phyloP scores from a whole-genome alignment of 2,329 filamentous ascomycete species.

The Claviceps spartinae region DNA sequence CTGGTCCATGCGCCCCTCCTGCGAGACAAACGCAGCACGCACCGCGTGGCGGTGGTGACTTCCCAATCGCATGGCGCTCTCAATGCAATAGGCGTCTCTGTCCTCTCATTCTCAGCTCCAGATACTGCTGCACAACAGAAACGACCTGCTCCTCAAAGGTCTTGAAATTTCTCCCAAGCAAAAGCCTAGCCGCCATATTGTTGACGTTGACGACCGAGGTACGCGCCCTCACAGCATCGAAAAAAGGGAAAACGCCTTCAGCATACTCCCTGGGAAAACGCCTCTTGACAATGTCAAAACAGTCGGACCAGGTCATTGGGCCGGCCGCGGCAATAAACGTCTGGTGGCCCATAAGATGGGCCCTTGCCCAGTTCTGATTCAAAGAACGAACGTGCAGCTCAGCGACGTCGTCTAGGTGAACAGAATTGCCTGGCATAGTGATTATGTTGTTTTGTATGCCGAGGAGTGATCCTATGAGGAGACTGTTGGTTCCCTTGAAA shows the following conservation, averaged over 20 bases:
- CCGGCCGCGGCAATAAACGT: conserved; percentile 13
- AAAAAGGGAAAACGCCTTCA: conserved; percentile 9
- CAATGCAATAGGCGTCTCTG: neutral
- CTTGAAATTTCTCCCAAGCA: conserved; percentile 14
- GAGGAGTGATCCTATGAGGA: conserved; percentile 20
- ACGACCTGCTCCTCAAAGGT: conserved; percentile 17
- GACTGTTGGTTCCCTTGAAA: conserved; percentile 19
- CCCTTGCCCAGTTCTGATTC: conserved; percentile 7
- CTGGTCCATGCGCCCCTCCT: too few relatives aligned
- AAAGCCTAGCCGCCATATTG: conserved; percentile 12
- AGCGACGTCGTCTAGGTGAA: conserved; percentile 26
- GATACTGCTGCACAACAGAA: conserved; percentile 14
- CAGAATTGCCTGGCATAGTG: conserved; percentile 16
- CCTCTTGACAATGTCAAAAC: conserved; percentile 21
- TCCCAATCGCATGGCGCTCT: neutral
- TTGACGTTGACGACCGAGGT: conserved; percentile 1
- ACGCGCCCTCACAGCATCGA: neutral
- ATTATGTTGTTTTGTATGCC: conserved; percentile 13
- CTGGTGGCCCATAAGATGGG: conserved; percentile 14
- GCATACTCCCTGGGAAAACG: conserved; percentile 11
- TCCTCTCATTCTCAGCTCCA: conserved; percentile 9
- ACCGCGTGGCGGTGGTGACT: too few relatives aligned
- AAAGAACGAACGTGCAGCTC: conserved; percentile 24
- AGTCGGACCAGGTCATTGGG: conserved; percentile 23
- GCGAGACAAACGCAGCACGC: too few relatives aligned